Evolutionary conservation across 1,139 yeast species (phyloP).

Genomic region (Hemisphaericaspora xylanilytica): DNA sequence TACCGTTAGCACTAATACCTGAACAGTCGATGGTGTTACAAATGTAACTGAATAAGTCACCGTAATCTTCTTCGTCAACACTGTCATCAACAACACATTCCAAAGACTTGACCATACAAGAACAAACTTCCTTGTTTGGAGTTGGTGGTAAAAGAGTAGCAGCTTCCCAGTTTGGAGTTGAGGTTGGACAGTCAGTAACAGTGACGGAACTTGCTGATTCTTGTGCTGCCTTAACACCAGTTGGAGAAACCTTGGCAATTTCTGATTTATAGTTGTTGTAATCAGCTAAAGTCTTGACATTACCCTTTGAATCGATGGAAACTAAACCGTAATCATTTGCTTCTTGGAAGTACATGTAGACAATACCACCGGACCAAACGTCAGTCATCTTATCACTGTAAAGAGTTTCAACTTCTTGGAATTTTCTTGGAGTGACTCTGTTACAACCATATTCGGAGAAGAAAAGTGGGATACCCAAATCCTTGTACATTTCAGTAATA

Average conservation of each 20-base stretch:
- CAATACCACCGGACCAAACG: conserved; percentile 92
- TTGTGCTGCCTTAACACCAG: conserved; percentile 29
- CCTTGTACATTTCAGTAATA: conserved; percentile 68
- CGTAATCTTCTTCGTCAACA: conserved; percentile 49
- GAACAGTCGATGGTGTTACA: conserved; percentile 50
- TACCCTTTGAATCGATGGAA: conserved; percentile 40
- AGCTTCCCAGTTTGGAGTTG: conserved; percentile 52
- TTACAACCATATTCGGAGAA: conserved; percentile 95
- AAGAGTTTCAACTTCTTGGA: conserved; percentile 66
- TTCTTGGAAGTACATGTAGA: conserved; percentile 86
- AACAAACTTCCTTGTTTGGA: conserved; percentile 59
- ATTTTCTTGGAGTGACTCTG: conserved; percentile 57
- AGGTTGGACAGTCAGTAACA: conserved; percentile 51
- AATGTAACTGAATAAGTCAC: conserved; percentile 50
- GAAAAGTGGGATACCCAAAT: conserved; percentile 78
- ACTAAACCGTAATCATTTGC: conserved; percentile 80
- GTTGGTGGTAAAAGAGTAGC: conserved; percentile 62
- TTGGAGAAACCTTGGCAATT: conserved; percentile 51
- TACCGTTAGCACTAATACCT: conserved; percentile 61
- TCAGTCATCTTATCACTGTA: conserved; percentile 64
- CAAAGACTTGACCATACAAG: conserved; percentile 51
- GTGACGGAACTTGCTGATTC: conserved; percentile 21
- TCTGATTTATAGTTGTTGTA: conserved; percentile 56
- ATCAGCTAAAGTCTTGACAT: conserved; percentile 42
- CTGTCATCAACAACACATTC: conserved; percentile 48